Evolutionary conservation across 345 rosid genomes (phyloP), one percentile per base, ranked within the genome.

Genomic region (Punica granatum): DNA sequence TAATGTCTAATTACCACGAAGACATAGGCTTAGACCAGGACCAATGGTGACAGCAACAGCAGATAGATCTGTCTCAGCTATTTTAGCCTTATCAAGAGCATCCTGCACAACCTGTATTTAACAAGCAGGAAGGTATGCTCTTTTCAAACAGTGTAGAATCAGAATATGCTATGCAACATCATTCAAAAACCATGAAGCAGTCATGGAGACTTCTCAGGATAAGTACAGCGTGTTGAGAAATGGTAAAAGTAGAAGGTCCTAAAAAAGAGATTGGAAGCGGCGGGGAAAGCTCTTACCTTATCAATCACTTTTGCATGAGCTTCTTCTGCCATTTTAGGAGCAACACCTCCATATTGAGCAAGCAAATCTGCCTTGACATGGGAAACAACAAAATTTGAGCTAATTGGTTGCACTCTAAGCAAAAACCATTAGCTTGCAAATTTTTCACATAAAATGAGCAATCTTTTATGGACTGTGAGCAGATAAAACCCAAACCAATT

Each of bases 31-130:
- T 73, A 93, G 83, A 72, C 97, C 97, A 72, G 98, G 98, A 72
- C 98, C 98, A 80, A 90, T 90, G 64, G 98, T 93, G 70, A 93
- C 98, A 77, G 98, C 98, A 81, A 93, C 85, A 13, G 96, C 98
- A 77, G 98, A 86, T 67, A 93, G 80, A 75, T 93, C 85, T 21
- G 72, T 70, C 73, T 76, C 94, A 21, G 82, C 80, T 69, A 93
- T 44, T 73, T 82, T 81, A 62, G 96, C 94, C 74, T 72, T 72
- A 76, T 88, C 85, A 66, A 93, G 90, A 36, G 96, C 92, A 68
- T 86, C 88, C 76, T 84, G 85, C 69, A 90, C 97, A 74, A 93
- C 96, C 98, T 93, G 82, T 60, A 75, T 59, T 64, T 60, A 13
- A 65, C 63, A 68, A 48, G 26, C 4, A 41, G 28, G 61, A 66